phyloP scores from a whole-genome alignment of 192 early-diverging fungal genomes.

The Coemansia sp. region DNA sequence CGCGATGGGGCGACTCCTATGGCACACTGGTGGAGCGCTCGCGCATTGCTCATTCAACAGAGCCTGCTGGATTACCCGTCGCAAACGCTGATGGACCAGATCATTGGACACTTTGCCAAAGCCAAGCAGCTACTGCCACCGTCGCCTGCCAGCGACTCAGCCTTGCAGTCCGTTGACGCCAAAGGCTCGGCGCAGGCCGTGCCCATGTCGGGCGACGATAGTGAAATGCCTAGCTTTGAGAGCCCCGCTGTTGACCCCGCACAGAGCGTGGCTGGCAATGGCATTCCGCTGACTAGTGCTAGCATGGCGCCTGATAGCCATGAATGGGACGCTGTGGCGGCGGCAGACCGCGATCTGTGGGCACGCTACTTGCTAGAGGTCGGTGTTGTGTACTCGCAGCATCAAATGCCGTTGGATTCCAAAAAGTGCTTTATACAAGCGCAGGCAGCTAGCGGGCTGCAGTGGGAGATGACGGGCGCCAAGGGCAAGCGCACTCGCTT shows the following conservation, averaged over 20 bases:
- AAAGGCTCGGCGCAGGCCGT: not conserved
- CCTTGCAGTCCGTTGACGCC: not conserved
- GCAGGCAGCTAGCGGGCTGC: constrained; percentile 74
- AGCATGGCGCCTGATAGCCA: not conserved
- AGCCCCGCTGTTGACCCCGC: too few species aligned
- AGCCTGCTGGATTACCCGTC: constrained; percentile 47
- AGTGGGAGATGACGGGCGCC: constrained; percentile 86
- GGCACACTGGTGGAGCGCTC: constrained; percentile 72
- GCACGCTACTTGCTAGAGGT: constrained; percentile 75
- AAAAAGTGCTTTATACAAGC: constrained; percentile 66
- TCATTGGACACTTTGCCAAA: constrained; percentile 17
- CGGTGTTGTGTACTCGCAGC: constrained; percentile 77
- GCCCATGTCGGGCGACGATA: not conserved
- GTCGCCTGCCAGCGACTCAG: constrained; percentile 12
- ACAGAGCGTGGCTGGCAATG: not conserved
- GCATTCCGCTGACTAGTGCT: not conserved
- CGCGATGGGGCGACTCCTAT: constrained; percentile 24
- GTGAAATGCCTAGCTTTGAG: not conserved
- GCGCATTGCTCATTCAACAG: constrained; percentile 77
- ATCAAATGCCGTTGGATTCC: constrained; percentile 67
- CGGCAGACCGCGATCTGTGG: constrained; percentile 34
- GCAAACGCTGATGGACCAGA: constrained; percentile 60
- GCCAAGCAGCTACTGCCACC: constrained; percentile 12
- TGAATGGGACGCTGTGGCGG: constrained; percentile 14
- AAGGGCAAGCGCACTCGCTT: constrained; percentile 91